Evolutionary conservation across 257 asterid genomes (phyloP), one percentile per base, ranked within the genome.

Genomic region (Gentiana dahurica): DNA sequence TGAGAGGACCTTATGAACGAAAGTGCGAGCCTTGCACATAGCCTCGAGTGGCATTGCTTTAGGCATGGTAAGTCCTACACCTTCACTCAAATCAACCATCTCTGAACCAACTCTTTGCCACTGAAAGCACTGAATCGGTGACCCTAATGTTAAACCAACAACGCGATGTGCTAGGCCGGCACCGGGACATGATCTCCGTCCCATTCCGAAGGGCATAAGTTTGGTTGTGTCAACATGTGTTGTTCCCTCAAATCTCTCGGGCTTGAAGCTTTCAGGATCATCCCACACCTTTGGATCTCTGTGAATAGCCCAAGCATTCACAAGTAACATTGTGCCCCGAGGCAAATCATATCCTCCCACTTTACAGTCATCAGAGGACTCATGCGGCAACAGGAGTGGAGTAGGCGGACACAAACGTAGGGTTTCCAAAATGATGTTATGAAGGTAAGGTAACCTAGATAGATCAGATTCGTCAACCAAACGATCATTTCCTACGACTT

Each of bases 171-270:
- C 67, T 34, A 61, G 24, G 6, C 67, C 55, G 6, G 53, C 59
- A 2, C 60, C 61, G 11, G 67, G 67, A 45, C 67, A 63, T 2
- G 58, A 13, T 35, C 67, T 53, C 7, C 67, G 53, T 4, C 67
- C 67, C 55, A 46, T 34, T 47, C 67, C 67, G 33, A 63, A 63
- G 0, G 67, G 54, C 36, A 63, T 4, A 13, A 53, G 38, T 38
- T 36, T 34, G 6, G 33, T 12, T 35, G 41, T 34, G 2, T 34
- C 41, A 2, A 1, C 59, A 10, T 63, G 60, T 12, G 36, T 12
- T 12, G 9, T 8, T 15, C 67, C 54, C 35, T 54, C 61, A 44
- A 53, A 54, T 7, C 60, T 43, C 32, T 63, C 60, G 1, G 54
- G 59, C 15, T 43, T 53, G 39, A 63, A 39, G 4, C 7, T 53